Percentiles rank a stretch among this genome's conserved stretches.
phyloP scores from a whole-genome alignment of 139 green algal genomes.

The Penium margaritaceum region DNA sequence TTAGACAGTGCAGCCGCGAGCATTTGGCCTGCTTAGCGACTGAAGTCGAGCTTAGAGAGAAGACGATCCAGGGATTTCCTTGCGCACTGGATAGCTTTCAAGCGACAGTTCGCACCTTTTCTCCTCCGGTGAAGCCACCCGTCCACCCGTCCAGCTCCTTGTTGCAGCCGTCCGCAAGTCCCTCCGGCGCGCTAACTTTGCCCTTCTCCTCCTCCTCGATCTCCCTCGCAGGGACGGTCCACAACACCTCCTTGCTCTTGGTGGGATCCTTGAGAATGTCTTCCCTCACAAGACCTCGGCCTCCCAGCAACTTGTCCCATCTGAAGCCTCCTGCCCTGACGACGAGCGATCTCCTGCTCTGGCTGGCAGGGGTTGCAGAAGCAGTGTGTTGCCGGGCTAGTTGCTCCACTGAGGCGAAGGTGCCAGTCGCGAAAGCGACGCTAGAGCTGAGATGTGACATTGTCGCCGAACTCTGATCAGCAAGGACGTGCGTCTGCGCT shows the following conservation, averaged over 20 bases:
- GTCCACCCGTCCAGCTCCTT: conserved; percentile 40
- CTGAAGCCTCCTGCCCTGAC: too few species aligned
- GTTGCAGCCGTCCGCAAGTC: conserved; percentile 23
- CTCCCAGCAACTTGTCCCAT: conserved; percentile 27
- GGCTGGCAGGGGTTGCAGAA: too few species aligned
- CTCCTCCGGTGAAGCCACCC: conserved; percentile 36
- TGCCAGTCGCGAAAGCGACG: too few species aligned
- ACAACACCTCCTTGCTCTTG: conserved; percentile 7
- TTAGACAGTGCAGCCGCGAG: not conserved
- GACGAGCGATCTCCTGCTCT: too few species aligned
- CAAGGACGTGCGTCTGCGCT: too few species aligned
- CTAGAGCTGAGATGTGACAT: too few species aligned
- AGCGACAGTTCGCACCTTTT: conserved; percentile 18
- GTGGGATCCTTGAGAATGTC: not conserved
- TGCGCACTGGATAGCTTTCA: not conserved
- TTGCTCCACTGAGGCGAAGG: too few species aligned
- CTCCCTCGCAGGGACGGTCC: not conserved
- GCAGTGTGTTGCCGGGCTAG: too few species aligned
- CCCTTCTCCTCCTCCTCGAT: conserved; percentile 5
- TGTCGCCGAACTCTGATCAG: too few species aligned
- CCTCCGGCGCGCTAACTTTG: not conserved
- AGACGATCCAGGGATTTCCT: not conserved
- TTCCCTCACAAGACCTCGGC: conserved; percentile 6
- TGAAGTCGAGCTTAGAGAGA: too few species aligned
- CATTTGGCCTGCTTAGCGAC: too few species aligned